Evolutionary conservation across 331 rosid species (phyloP), one percentile per base, ranked within the genome.

Genomic region (Acacia pycnantha): DNA sequence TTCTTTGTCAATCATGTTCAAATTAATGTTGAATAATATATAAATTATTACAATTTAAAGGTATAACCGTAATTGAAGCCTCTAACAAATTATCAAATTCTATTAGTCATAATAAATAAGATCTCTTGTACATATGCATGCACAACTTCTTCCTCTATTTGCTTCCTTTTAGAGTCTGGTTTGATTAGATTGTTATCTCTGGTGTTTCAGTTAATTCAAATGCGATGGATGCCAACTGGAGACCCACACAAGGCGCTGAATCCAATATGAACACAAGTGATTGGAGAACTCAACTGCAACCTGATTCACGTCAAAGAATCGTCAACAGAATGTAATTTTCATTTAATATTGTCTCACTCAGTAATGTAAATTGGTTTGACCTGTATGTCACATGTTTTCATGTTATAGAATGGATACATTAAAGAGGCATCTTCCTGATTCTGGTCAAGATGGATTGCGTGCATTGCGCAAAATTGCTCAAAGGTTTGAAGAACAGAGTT

Each of bases 401-500:
- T 58, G 77, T 41, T 64, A 75, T 72, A 94, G 98, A 89, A 88
- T 86, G 93, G 97, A 94, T 12, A 91, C 90, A 0, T 78, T 92
- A 80, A 86, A 85, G 88, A 90, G 82, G 85, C 91, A 90, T 78
- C 80, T 92, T 73, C 93, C 93, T 6, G 77, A 84, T 84, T 77
- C 89, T 54, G 94, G 91, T 61, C 82, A 82, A 31, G 96, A 87
- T 13, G 94, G 94, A 73, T 70, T 91, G 71, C 80, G 2, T 71
- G 90, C 86, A 80, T 93, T 94, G 47, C 76, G 18, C 73, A 86
- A 86, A 84, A 85, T 92, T 72, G 94, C 94, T 70, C 87, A 85
- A 79, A 92, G 91, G 87, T 92, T 92, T 82, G 98, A 90, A 84
- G 94, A 92, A 56, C 91, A 92, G 87, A 88, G 90, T 79, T 91